Percentiles rank a stretch among this genome's conserved stretches.
Conservation (phyloP, 495 filamentous ascomycete genomes). For the Aspergillus heteromorphus region DNA sequence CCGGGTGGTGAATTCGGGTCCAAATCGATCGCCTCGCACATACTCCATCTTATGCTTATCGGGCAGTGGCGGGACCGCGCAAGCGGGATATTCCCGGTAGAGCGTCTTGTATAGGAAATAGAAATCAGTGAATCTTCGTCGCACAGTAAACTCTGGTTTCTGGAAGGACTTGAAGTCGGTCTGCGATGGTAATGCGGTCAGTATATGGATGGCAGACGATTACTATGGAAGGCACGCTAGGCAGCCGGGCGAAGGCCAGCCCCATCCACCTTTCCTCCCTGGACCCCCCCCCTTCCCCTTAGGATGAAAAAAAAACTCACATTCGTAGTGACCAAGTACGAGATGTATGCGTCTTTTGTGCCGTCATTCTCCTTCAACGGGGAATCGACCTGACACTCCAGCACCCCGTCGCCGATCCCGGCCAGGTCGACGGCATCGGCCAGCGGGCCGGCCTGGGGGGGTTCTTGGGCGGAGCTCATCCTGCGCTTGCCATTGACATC, state of each 20-base stretch:
- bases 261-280: not conserved
- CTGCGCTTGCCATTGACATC: constrained; percentile 50
- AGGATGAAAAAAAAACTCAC: constrained; percentile 44
- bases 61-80: constrained; percentile 88
- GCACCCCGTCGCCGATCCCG: constrained; percentile 67
- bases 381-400: constrained; percentile 76
- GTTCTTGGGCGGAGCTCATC: constrained; percentile 41
- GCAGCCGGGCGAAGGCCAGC: not conserved
- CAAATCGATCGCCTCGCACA: constrained; percentile 92
- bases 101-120: constrained; percentile 93
- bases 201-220: not conserved
- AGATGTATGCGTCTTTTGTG: constrained; percentile 96
- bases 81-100: constrained; percentile 77
- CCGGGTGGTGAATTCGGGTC: constrained; percentile 84
- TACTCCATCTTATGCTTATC: constrained; percentile 99
- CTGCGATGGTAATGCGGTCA: constrained; percentile 39
- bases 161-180: constrained; percentile 92
- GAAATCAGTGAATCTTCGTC: constrained; percentile 94
- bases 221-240: not conserved
- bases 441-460: constrained; percentile 48
- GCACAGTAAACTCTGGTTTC: constrained; percentile 65
- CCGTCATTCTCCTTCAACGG: constrained; percentile 93
- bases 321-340: constrained; percentile 86
- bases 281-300: not conserved
- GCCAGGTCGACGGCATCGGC: constrained; percentile 57